Percentiles rank a stretch among this genome's conserved stretches.
Conservation (phyloP, 345 rosid species). For the Citrus medica region DNA sequence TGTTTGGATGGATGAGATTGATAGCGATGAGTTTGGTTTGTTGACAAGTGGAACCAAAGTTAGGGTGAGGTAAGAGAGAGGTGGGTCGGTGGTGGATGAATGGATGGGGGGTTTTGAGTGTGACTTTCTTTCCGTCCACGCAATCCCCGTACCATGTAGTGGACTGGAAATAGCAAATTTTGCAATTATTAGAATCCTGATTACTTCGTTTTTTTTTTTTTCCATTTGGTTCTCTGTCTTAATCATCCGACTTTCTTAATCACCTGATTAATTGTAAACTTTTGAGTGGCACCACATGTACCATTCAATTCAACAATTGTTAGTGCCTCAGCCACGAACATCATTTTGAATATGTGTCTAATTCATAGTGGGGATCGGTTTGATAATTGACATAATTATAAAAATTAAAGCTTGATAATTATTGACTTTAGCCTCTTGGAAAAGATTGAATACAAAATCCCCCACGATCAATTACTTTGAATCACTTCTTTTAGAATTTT, state of each 20-base stretch:
- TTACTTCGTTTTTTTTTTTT: not conserved
- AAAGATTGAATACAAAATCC: not conserved
- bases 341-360: not conserved
- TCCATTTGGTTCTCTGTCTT: not conserved
- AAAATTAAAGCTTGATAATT: not conserved
- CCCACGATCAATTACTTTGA: slow-evolving; percentile 7
- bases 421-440: not conserved
- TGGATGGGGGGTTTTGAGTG: not conserved
- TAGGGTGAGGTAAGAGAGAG: not conserved
- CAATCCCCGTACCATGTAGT: slow-evolving; percentile 15
- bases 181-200: not conserved
- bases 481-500: not conserved
- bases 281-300: not conserved
- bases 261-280: slow-evolving; percentile 1
- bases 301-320: slow-evolving; percentile 6
- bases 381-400: not conserved
- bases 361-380: not conserved
- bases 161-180: slow-evolving; percentile 11
- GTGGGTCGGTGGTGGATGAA: slow-evolving; percentile 15
- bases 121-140: slow-evolving; percentile 45
- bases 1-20: not conserved
- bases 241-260: slow-evolving; percentile 5
- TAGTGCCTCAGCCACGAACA: slow-evolving; percentile 4
- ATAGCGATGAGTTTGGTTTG: not conserved
- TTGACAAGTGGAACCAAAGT: not conserved